phyloP scores from a whole-genome alignment of 73 alveolate species.

The Paramecium sexaurelia region DNA sequence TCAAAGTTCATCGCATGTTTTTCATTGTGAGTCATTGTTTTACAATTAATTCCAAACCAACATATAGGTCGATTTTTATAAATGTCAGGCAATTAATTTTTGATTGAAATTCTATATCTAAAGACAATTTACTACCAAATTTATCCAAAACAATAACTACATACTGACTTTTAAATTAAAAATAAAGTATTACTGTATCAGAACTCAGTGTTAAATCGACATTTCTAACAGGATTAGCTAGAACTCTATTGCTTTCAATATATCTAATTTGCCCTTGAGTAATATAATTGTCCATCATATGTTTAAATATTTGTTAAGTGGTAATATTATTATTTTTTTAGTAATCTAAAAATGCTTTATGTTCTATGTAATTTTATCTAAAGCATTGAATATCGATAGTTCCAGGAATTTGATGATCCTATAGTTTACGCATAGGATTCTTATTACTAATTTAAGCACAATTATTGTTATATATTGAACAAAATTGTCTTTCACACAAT shows the following conservation, averaged over 20 bases:
- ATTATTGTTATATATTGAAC: conserved; percentile 9
- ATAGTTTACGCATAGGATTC: not conserved
- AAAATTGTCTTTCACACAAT: conserved; percentile 18
- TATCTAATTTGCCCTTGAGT: not conserved
- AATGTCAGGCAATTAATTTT: conserved; percentile 62
- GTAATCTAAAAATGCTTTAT: not conserved
- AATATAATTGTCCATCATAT: conserved; percentile 22
- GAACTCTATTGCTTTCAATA: not conserved
- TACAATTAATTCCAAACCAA: conserved; percentile 78
- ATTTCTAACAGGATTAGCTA: not conserved
- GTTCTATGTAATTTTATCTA: conserved; percentile 32
- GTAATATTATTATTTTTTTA: not conserved
- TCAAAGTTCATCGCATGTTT: no score
- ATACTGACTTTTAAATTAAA: conserved; percentile 50
- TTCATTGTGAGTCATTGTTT: conserved; percentile 68
- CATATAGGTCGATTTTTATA: conserved; percentile 66
- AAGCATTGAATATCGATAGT: conserved; percentile 12
- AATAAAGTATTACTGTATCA: not conserved
- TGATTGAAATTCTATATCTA: conserved; percentile 70
- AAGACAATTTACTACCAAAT: conserved; percentile 74
- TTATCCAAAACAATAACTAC: conserved; percentile 63
- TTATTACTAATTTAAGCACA: not conserved
- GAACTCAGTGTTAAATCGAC: not conserved
- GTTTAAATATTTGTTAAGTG: not conserved
- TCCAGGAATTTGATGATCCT: not conserved